Percentiles rank a stretch among this genome's conserved stretches.
phyloP scores from a whole-genome alignment of 2,329 filamentous ascomycete species.

The Ascocoryne sarcoides region DNA sequence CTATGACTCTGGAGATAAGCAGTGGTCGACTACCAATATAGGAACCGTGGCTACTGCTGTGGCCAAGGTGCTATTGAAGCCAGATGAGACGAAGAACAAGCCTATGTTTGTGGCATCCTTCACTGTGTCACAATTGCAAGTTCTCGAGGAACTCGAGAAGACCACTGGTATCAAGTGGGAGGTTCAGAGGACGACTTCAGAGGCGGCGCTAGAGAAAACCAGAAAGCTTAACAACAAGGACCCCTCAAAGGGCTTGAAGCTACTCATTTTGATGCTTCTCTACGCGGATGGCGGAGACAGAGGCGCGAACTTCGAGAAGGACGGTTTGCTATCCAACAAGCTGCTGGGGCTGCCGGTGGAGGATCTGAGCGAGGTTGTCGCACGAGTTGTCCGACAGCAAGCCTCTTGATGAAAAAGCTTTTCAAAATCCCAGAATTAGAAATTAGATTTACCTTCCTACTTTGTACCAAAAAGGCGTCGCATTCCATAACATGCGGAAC shows the following conservation, averaged over 20 bases:
- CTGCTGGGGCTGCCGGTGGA: conserved; percentile 25
- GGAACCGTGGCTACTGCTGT: conserved; percentile 27
- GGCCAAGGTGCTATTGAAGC: conserved; percentile 28
- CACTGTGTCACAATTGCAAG: conserved; percentile 26
- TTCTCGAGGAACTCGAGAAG: conserved; percentile 26
- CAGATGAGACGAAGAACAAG: conserved; percentile 28
- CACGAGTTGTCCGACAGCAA: conserved; percentile 2
- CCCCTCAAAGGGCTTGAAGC: conserved; percentile 11
- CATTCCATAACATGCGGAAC: not conserved
- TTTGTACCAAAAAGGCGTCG: not conserved
- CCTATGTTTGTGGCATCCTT: conserved; percentile 29
- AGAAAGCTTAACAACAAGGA: conserved; percentile 8
- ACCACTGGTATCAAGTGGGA: conserved; percentile 27
- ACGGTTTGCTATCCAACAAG: conserved; percentile 25
- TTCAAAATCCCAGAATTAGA: not conserved
- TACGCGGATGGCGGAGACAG: conserved; percentile 10
- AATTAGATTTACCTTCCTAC: not conserved
- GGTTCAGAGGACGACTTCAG: conserved; percentile 15
- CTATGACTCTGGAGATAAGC: conserved; percentile 26
- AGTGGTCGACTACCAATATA: conserved; percentile 26
- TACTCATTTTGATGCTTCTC: conserved; percentile 9
- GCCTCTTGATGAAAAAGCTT: not conserved
- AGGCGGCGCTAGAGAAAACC: conserved; percentile 8
- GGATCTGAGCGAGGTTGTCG: conserved; percentile 25
- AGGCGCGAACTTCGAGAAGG: conserved; percentile 29